Conservation (phyloP, 495 filamentous ascomycete genomes). For the Podospora fimiseda region DNA sequence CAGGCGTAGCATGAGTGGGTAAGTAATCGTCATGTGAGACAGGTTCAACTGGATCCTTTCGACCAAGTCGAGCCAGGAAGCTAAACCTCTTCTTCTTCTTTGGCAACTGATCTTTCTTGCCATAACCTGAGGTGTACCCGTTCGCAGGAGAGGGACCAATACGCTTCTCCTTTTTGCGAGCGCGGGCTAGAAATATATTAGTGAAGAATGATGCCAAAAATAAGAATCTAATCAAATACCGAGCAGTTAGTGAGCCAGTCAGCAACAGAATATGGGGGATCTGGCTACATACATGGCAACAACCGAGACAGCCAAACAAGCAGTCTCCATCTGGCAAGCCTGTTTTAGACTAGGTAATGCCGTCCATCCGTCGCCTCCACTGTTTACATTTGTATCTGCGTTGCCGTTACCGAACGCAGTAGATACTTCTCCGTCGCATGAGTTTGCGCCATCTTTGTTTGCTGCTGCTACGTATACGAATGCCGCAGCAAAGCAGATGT, state of each 20-base stretch:
- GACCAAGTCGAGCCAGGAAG: constrained; percentile 25
- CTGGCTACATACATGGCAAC: constrained; percentile 60
- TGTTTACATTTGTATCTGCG: constrained; percentile 32
- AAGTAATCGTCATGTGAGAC: constrained; percentile 24
- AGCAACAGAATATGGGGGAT: neutral
- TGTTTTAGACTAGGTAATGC: constrained; percentile 44
- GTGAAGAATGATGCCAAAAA: constrained; percentile 60
- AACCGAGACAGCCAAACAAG: constrained; percentile 69
- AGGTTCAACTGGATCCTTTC: constrained; percentile 4
- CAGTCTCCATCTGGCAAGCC: constrained; percentile 66
- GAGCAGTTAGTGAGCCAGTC: neutral
- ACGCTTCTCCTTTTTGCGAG: constrained; percentile 71
- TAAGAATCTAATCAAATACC: constrained; percentile 46
- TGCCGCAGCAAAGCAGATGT: constrained; percentile 50
- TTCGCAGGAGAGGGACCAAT: constrained; percentile 69
- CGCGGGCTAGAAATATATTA: constrained; percentile 57
- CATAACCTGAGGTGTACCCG: constrained; percentile 46
- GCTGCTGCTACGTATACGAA: constrained; percentile 57
- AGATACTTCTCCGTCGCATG: constrained; percentile 55
- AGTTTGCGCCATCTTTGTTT: constrained; percentile 56
- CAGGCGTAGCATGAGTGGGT: constrained; percentile 35
- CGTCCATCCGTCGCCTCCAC: constrained; percentile 28
- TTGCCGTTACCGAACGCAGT: constrained; percentile 62
- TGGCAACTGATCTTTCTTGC: constrained; percentile 32
- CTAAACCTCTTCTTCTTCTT: constrained; percentile 11